phyloP scores from a whole-genome alignment of 306 rosid genomes.

The Medicago arabica region DNA sequence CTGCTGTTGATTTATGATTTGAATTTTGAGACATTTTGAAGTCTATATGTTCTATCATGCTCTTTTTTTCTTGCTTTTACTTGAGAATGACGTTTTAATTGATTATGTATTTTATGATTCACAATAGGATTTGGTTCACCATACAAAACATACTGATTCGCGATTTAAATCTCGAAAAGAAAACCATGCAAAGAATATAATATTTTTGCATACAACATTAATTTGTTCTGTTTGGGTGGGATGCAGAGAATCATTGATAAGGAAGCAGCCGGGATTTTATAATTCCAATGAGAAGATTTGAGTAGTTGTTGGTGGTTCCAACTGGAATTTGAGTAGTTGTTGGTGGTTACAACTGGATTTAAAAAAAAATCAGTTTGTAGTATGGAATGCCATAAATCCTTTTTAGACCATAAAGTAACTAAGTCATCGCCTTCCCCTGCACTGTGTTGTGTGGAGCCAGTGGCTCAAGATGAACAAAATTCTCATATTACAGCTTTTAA shows the following conservation, averaged over 20 bases:
- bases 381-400: constrained; percentile 38
- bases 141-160: neutral
- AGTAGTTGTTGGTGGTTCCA: constrained; percentile 40
- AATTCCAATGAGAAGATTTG: constrained; percentile 41
- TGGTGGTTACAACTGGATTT: constrained; percentile 27
- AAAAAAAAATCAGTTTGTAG: constrained; percentile 27
- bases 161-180: neutral
- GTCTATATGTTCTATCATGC: neutral
- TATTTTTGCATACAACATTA: constrained; percentile 15
- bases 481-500: constrained; percentile 59
- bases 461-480: constrained; percentile 55
- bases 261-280: constrained; percentile 45
- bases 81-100: neutral
- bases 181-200: neutral
- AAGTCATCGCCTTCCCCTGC: constrained; percentile 65
- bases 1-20: neutral
- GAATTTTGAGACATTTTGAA: neutral
- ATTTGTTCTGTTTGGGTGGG: constrained; percentile 1
- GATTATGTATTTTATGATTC: neutral
- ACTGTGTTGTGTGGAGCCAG: constrained; percentile 53
- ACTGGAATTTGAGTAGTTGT: constrained; percentile 45
- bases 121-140: neutral
- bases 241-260: constrained; percentile 44
- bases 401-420: constrained; percentile 53
- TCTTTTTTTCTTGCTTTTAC: neutral